Percentiles rank a stretch among this genome's conserved stretches.
Evolutionary conservation across 2,329 filamentous ascomycete species (phyloP).

Genomic region (Penicillium sp.): DNA sequence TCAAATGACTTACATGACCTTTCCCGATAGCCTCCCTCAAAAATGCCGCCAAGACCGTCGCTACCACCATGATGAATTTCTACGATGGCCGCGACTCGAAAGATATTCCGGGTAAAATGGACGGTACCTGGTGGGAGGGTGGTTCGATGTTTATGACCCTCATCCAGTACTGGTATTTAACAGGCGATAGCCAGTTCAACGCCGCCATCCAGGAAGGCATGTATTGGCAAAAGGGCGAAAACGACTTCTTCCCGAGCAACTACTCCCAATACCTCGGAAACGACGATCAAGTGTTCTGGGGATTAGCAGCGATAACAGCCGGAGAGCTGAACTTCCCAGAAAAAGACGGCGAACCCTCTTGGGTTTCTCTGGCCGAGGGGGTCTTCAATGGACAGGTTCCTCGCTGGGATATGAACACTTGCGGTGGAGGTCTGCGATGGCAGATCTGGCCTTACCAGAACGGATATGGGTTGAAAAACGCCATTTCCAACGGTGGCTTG

Average conservation of each 20-base stretch:
- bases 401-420: slow-evolving; percentile 65
- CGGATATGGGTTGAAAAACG: slow-evolving; percentile 78
- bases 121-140: slow-evolving; percentile 73
- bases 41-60: slow-evolving; percentile 37
- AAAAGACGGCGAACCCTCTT: slow-evolving; percentile 43
- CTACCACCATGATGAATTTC: slow-evolving; percentile 49
- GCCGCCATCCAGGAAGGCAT: slow-evolving; percentile 48
- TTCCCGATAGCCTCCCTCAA: slow-evolving; percentile 36
- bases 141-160: slow-evolving; percentile 66
- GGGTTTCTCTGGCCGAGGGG: slow-evolving; percentile 59
- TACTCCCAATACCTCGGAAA: slow-evolving; percentile 44
- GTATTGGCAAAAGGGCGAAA: slow-evolving; percentile 26
- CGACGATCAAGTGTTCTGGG: slow-evolving; percentile 69
- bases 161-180: slow-evolving; percentile 67
- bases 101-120: slow-evolving; percentile 53
- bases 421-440: slow-evolving; percentile 71
- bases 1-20: slow-evolving; percentile 1
- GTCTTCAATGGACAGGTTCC: slow-evolving; percentile 66
- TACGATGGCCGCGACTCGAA: slow-evolving; percentile 51
- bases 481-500: slow-evolving; percentile 72
- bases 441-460: slow-evolving; percentile 75
- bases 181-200: slow-evolving; percentile 62
- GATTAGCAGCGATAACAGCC: slow-evolving; percentile 62
- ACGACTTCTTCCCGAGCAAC: slow-evolving; percentile 32
- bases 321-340: slow-evolving; percentile 62